phyloP scores from a whole-genome alignment of 73 alveolate genomes.

The Paramecium octaurelia region DNA sequence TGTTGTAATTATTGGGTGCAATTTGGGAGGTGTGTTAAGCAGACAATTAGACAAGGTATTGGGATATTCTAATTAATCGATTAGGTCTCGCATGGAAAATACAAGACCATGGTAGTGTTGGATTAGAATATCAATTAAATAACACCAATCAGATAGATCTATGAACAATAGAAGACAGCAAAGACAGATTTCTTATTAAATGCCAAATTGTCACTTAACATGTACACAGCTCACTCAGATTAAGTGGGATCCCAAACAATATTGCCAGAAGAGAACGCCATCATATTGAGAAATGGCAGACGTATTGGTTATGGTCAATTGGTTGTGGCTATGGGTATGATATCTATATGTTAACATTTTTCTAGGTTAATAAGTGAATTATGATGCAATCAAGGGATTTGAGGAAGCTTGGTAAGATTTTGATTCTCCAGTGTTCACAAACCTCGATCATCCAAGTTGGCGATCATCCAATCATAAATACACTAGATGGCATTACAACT shows the following conservation, averaged over 20 bases:
- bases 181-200: slow-evolving; percentile 44
- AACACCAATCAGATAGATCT: slow-evolving; percentile 23
- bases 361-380: slow-evolving; percentile 63
- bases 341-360: background rate
- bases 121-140: slow-evolving; percentile 44
- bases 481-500: slow-evolving; percentile 29
- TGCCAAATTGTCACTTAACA: slow-evolving; percentile 53
- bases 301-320: slow-evolving; percentile 79
- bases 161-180: slow-evolving; percentile 50
- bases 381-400: slow-evolving; percentile 72
- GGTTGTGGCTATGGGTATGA: slow-evolving; percentile 71
- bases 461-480: slow-evolving; percentile 53
- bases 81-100: slow-evolving; percentile 53
- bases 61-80: background rate
- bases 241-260: slow-evolving; percentile 21
- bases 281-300: slow-evolving; percentile 72
- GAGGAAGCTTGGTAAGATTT: slow-evolving; percentile 63
- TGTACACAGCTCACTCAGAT: slow-evolving; percentile 55
- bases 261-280: slow-evolving; percentile 76
- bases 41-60: background rate
- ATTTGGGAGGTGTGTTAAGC: slow-evolving; percentile 58
- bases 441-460: slow-evolving; percentile 51
- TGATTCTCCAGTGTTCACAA: slow-evolving; percentile 50
- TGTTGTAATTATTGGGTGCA: slow-evolving; percentile 53
- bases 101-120: slow-evolving; percentile 51